These are phyloP conservation scores for Entophlyctis luteolus DNA, from an alignment of 192 early-diverging fungal genomes.

Conservation along the genomic window DNA sequence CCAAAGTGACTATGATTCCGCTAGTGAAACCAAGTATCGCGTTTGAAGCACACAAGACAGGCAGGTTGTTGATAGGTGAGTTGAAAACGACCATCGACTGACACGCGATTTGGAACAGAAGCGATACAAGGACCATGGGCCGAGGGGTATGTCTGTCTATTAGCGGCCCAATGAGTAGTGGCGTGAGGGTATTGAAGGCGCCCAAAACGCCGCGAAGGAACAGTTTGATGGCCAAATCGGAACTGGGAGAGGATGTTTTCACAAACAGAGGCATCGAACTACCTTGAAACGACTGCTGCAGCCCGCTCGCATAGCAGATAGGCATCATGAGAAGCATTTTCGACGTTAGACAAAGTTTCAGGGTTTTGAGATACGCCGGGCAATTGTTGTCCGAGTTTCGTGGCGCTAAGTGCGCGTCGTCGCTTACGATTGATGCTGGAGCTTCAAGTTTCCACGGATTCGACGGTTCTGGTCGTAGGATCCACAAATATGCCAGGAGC, in stretches of 20 bases:
- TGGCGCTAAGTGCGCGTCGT: not conserved
- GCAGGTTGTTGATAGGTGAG: not conserved
- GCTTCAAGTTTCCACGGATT: not conserved
- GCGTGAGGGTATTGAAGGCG: not conserved
- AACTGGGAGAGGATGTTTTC: not conserved
- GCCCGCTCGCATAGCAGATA: not conserved
- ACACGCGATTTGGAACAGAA: not conserved
- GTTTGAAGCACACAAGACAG: not conserved
- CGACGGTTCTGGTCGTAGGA: not conserved
- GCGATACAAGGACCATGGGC: not conserved
- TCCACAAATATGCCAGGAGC: not conserved
- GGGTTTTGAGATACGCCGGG: not conserved
- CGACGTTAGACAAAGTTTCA: not conserved
- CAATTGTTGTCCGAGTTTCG: not conserved
- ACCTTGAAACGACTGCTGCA: not conserved
- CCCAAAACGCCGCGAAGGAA: not conserved
- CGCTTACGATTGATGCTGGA: not conserved
- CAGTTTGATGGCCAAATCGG: not conserved
- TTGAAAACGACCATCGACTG: not conserved
- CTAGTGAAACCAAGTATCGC: not conserved
- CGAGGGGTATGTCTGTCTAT: not conserved
- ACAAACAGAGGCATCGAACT: not conserved
- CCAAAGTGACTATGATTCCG: slow-evolving; percentile 1
- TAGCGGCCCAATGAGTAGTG: not conserved
- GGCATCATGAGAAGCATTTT: not conserved